phyloP scores from a whole-genome alignment of 441 rosid genomes.

The Euphorbia celastroides region DNA sequence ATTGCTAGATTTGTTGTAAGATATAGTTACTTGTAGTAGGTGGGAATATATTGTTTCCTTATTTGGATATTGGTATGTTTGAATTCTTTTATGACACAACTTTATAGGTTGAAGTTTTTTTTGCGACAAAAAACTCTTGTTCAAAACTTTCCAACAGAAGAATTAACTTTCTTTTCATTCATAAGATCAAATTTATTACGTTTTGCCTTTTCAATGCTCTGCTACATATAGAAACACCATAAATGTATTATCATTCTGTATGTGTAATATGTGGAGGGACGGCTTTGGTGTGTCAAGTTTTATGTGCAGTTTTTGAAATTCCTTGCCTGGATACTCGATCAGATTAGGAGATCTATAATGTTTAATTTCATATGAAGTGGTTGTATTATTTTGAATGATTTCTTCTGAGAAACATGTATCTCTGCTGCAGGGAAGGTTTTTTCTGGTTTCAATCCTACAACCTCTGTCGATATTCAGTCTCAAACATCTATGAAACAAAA shows the following conservation, averaged over 20 bases:
- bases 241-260: not conserved
- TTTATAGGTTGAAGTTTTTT: not conserved
- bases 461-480: conserved; percentile 26
- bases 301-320: not conserved
- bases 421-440: conserved; percentile 41
- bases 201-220: not conserved
- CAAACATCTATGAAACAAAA: conserved; percentile 29
- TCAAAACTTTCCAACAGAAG: not conserved
- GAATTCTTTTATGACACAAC: not conserved
- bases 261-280: not conserved
- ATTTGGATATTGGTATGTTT: not conserved
- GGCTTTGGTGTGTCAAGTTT: not conserved
- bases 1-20: not conserved
- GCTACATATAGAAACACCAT: not conserved
- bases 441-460: conserved; percentile 25
- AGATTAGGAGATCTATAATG: not conserved
- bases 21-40: not conserved
- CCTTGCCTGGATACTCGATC: not conserved
- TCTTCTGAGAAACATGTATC: conserved; percentile 6
- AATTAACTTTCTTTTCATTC: not conserved
- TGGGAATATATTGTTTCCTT: not conserved
- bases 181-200: not conserved
- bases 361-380: not conserved
- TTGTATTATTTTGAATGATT: conserved; percentile 3
- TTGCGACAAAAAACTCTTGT: not conserved